Evolutionary conservation across 1,284 basidiomycete species (phyloP).

Genomic region (Earliella scabrosa): DNA sequence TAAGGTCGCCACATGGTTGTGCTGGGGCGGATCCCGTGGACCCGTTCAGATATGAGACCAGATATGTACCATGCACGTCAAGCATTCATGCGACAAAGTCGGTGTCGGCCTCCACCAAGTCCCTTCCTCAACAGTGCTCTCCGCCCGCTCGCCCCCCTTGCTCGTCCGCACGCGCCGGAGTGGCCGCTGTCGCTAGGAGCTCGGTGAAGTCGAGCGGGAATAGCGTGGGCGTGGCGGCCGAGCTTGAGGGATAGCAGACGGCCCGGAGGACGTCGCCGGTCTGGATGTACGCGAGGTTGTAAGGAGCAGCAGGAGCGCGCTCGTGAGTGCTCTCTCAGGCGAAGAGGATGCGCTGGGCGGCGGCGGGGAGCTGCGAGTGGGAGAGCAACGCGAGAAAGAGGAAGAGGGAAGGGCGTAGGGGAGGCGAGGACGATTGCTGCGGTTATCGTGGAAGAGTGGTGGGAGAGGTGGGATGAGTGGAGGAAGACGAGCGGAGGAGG

Average conservation of each 20-base stretch:
- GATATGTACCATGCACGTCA: background rate
- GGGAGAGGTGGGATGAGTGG: too few species aligned
- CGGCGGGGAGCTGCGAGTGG: slow-evolving; percentile 30
- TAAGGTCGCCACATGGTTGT: background rate
- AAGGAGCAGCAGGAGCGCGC: slow-evolving; percentile 79
- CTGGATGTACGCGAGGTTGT: slow-evolving; percentile 79
- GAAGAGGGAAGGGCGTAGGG: slow-evolving; percentile 11
- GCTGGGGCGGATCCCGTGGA: too few species aligned
- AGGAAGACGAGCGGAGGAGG: slow-evolving; percentile 15
- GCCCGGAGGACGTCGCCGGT: slow-evolving; percentile 75
- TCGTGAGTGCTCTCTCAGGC: slow-evolving; percentile 59
- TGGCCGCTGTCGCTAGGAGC: slow-evolving; percentile 67
- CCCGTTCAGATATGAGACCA: too few species aligned
- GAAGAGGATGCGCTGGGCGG: slow-evolving; percentile 16
- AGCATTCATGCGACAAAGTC: slow-evolving; percentile 16
- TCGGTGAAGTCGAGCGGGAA: slow-evolving; percentile 75
- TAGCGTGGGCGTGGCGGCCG: slow-evolving; percentile 67
- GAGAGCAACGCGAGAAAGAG: slow-evolving; percentile 26
- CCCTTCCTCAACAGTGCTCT: slow-evolving; percentile 37
- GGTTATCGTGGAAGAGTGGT: slow-evolving; percentile 15
- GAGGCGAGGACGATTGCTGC: slow-evolving; percentile 10
- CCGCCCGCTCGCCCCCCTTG: slow-evolving; percentile 25
- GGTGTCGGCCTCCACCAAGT: slow-evolving; percentile 28
- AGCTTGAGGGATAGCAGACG: slow-evolving; percentile 74
- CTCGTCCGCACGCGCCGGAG: slow-evolving; percentile 46